These are phyloP conservation scores for Termitomyces sp. DNA, from an alignment of 768 basidiomycete genomes.

Conservation along the genomic window DNA sequence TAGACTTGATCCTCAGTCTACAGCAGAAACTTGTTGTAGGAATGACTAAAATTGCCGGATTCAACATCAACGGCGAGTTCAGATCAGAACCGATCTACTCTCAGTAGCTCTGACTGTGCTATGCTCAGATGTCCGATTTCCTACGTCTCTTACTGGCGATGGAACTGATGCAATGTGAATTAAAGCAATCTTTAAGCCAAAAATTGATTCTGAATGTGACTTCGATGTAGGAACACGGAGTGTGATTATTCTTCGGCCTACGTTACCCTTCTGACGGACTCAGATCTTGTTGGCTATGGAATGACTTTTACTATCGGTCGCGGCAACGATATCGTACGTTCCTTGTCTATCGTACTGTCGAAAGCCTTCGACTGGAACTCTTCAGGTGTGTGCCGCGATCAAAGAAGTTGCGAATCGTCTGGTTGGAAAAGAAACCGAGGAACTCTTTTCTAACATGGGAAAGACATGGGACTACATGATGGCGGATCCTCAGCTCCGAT, in stretches of 20 bases:
- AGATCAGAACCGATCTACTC: neutral
- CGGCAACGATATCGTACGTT: conserved; percentile 87
- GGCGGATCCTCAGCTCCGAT: conserved; percentile 87
- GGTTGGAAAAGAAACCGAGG: conserved; percentile 76
- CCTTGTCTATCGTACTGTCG: neutral
- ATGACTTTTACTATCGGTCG: conserved; percentile 96
- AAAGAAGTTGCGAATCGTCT: conserved; percentile 76
- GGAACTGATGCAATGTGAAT: conserved; percentile 89
- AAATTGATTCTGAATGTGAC: neutral
- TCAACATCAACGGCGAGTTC: conserved; percentile 52
- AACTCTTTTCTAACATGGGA: conserved; percentile 88
- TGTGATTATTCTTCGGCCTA: conserved; percentile 97
- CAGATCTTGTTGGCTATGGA: conserved; percentile 79
- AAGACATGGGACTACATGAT: conserved; percentile 85
- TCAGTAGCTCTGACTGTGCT: neutral
- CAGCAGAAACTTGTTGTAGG: neutral
- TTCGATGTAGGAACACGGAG: conserved; percentile 74
- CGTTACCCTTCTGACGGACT: conserved; percentile 71
- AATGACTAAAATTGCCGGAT: conserved; percentile 49
- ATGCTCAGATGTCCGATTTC: conserved; percentile 79
- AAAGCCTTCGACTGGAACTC: neutral
- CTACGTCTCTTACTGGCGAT: conserved; percentile 87
- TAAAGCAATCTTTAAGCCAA: neutral
- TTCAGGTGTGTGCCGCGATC: conserved; percentile 79
- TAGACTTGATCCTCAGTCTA: neutral